phyloP scores from a whole-genome alignment of 225 moss, liverwort and hornwort genomes.

The Straminergon stramineum region DNA sequence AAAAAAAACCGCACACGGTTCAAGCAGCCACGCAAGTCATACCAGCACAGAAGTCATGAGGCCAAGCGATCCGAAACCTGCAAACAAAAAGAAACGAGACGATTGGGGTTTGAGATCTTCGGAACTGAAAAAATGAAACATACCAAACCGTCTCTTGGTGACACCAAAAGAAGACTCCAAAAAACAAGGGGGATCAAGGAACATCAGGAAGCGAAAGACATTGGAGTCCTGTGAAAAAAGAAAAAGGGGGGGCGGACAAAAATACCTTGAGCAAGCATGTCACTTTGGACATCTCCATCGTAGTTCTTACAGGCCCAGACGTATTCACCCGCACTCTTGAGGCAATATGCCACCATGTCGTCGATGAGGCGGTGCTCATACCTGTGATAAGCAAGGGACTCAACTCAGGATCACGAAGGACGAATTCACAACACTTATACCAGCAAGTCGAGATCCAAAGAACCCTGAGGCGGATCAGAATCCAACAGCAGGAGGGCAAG shows the following conservation, averaged over 20 bases:
- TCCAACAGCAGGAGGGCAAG: neutral
- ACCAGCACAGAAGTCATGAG: constrained; percentile 90
- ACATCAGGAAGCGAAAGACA: neutral
- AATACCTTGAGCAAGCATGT: constrained; percentile 92
- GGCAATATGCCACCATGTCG: constrained; percentile 89
- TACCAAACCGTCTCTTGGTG: neutral
- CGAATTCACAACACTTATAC: neutral
- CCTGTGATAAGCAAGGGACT: constrained; percentile 15
- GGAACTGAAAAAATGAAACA: neutral
- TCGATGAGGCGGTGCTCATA: constrained; percentile 96
- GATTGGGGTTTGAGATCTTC: neutral
- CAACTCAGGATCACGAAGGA: neutral
- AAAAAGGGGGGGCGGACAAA: neutral
- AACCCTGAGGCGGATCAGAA: neutral
- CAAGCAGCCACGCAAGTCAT: neutral
- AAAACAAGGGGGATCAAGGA: neutral
- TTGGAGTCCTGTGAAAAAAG: neutral
- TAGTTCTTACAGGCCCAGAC: constrained; percentile 97
- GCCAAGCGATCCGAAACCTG: constrained; percentile 89
- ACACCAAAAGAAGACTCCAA: neutral
- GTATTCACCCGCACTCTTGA: constrained; percentile 72
- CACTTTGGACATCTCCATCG: constrained; percentile 97
- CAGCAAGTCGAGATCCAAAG: neutral
- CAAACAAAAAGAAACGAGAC: neutral
- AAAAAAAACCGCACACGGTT: neutral